A percentile compares a stretch with the other conserved stretches of the same genome.
phyloP scores from a whole-genome alignment of 2,329 filamentous ascomycete genomes.

The Dichotomopilus funicola region DNA sequence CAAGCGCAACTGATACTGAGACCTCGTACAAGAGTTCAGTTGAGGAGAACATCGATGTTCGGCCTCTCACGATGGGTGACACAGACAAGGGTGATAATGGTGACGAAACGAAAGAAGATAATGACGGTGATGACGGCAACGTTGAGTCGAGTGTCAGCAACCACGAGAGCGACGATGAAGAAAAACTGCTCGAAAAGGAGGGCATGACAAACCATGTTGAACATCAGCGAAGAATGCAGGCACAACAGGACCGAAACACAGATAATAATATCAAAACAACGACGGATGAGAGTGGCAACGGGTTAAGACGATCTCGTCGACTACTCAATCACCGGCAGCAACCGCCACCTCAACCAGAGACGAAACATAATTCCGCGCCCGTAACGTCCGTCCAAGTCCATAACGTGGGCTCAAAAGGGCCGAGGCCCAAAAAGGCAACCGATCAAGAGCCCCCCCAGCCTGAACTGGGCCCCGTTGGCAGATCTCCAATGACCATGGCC shows the following conservation, averaged over 20 bases:
- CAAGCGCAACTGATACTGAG: not conserved
- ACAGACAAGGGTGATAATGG: too few species aligned
- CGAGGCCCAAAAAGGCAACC: too few species aligned
- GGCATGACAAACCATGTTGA: too few species aligned
- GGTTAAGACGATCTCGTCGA: not conserved
- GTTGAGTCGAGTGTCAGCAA: too few species aligned
- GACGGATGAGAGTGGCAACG: not conserved
- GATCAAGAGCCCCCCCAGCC: too few species aligned
- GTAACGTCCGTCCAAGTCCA: not conserved
- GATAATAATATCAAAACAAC: too few species aligned
- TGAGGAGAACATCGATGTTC: not conserved
- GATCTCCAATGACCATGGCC: conserved; percentile 2
- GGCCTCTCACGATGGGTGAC: not conserved
- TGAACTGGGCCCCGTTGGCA: not conserved
- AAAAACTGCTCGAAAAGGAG: too few species aligned
- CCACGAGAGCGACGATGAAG: not conserved
- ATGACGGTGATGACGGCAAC: too few species aligned
- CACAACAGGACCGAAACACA: not conserved
- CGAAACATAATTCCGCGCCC: not conserved
- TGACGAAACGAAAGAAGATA: not conserved
- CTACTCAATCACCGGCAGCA: not conserved
- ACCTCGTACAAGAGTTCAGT: too few species aligned
- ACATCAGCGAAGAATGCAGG: too few species aligned
- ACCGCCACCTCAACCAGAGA: not conserved
- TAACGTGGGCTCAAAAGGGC: too few species aligned